Base-by-base conservation (phyloP, 257 asterid genomes). In the Anisodus tanguticus region DNA sequence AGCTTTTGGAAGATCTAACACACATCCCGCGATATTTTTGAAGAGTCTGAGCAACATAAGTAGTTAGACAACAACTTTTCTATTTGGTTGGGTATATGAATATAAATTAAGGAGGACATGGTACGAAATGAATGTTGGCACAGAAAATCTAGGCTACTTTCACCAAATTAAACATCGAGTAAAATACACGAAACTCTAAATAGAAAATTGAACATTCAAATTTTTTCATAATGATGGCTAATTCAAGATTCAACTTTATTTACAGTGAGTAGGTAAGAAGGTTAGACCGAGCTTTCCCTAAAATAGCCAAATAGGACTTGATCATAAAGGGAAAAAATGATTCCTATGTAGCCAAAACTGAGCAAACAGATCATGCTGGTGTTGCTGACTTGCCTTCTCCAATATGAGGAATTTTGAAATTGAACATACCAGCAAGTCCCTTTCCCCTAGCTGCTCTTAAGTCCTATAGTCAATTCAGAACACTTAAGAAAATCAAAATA, bases 361-460 rank as follows among this genome's bases (percentile, higher is more conserved):
- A 51, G 64, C 79, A 85, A 72, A 63, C 11, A 55, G 37, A 80
- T 82, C 84, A 85, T 17, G 84, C 80, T 49, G 86, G 60, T 54
- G 82, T 69, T 17, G 59, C 79, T 53, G 86, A 70, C 86, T 87
- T 88, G 83, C 85, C 85, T 55, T 88, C 88, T 59, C 85, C 84
- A 80, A 81, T 68, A 9, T 77, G 85, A 67, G 84, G 83, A 26
- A 82, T n/a, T 80, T 86, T 87, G 72, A 84, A 85, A 66, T 84
- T 82, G 84, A 90, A 86, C 80, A 87, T 81, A 77, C 93, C 91
- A 47, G 86, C 60, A 55, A 90, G 91, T 68, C 93, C 91, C 7
- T 83, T 83, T 67, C 86, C 88, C 84, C 84, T 87, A 39, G 91
- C 93, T 22, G 26, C 26, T 22, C 26, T 22, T 22, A 22, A 22